A percentile compares a stretch with the other conserved stretches of the same genome.
Evolutionary conservation across 169 alveolate species (phyloP).

Genomic region (Plasmodium falciparum): DNA sequence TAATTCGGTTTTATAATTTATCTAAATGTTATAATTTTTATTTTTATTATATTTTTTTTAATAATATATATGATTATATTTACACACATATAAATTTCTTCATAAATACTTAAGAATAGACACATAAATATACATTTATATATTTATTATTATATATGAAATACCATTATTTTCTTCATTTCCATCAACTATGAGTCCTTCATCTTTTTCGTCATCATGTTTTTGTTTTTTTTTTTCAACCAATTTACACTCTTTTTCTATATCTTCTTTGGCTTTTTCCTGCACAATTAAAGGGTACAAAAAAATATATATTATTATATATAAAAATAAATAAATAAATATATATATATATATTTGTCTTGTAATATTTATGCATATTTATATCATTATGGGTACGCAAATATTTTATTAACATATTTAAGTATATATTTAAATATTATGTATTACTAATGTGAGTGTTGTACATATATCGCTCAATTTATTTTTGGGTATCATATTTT

Average conservation of each 20-base stretch:
- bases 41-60: neutral
- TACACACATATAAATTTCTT: neutral
- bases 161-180: conserved; percentile 19
- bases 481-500: conserved; percentile 63
- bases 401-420: no score
- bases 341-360: neutral
- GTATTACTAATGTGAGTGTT: conserved; percentile 54
- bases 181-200: conserved; percentile 1
- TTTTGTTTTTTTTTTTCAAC: conserved; percentile 24
- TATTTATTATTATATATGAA: conserved; percentile 8
- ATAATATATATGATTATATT: neutral
- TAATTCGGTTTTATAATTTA: conserved; percentile 4
- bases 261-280: conserved; percentile 63
- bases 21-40: neutral
- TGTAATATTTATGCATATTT: neutral
- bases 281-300: conserved; percentile 1
- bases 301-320: neutral
- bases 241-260: conserved; percentile 31
- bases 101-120: neutral
- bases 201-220: neutral
- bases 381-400: neutral
- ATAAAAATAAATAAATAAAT: no score
- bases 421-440: neutral
- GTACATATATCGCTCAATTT: conserved; percentile 60
- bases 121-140: neutral